Percentiles rank a stretch among this genome's conserved stretches.
These are phyloP conservation scores for Colletotrichum eleusines DNA, from an alignment of 2,329 filamentous ascomycete species.

Conservation along the genomic window DNA sequence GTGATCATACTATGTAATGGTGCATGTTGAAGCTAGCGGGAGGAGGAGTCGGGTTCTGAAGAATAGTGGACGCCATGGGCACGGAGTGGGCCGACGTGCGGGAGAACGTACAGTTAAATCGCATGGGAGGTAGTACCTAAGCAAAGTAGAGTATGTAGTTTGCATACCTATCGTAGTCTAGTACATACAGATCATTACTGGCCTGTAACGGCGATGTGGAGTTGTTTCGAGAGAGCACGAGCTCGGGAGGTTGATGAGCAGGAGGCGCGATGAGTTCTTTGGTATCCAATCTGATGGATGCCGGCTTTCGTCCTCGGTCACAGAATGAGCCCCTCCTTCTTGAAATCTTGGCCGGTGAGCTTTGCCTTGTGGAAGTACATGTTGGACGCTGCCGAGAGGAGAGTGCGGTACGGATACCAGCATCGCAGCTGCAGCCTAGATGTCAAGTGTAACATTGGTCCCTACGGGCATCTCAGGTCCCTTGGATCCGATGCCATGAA, in stretches of 20 bases:
- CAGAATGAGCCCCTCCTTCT: neutral
- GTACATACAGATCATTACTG: neutral
- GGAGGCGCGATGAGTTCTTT: conserved; percentile 26
- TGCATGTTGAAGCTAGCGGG: conserved; percentile 14
- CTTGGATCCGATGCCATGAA: neutral
- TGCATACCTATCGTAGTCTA: neutral
- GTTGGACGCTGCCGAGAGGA: too few relatives aligned
- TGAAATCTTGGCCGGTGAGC: neutral
- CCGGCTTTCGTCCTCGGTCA: conserved; percentile 2
- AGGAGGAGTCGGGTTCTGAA: conserved; percentile 6
- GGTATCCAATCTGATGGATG: conserved; percentile 16
- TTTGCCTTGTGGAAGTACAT: neutral
- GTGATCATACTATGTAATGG: conserved; percentile 16
- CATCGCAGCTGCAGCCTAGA: neutral
- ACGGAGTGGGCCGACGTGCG: conserved; percentile 16
- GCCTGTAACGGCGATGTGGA: conserved; percentile 31
- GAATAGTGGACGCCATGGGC: conserved; percentile 17
- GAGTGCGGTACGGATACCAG: neutral
- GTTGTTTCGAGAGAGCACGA: conserved; percentile 28
- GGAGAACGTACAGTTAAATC: neutral
- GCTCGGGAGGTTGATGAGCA: conserved; percentile 30
- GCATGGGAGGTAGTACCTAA: neutral
- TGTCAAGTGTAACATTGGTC: neutral
- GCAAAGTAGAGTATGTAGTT: neutral
- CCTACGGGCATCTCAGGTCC: neutral